phyloP scores from a whole-genome alignment of 169 alveolate genomes.

The Toxoplasma gondii region DNA sequence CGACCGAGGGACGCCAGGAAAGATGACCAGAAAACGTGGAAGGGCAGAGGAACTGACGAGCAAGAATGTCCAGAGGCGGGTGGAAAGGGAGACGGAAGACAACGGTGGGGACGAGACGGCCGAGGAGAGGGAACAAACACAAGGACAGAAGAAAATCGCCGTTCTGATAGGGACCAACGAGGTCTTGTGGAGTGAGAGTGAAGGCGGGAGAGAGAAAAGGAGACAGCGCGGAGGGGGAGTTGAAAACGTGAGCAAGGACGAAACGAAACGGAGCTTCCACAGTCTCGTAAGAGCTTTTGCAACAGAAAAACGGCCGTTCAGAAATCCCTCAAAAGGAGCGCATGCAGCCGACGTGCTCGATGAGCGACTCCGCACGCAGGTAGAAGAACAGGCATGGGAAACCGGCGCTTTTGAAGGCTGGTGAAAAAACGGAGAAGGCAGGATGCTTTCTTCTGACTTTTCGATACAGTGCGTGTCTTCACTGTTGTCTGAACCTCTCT shows the following conservation, averaged over 20 bases:
- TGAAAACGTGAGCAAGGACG: neutral
- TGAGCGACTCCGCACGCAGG: neutral
- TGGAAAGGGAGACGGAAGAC: too few relatives aligned
- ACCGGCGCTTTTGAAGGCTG: conserved; percentile 33
- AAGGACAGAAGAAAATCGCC: too few relatives aligned
- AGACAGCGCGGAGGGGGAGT: neutral
- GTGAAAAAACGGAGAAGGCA: neutral
- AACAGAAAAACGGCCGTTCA: neutral
- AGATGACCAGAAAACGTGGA: too few relatives aligned
- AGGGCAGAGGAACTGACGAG: too few relatives aligned
- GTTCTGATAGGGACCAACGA: too few relatives aligned
- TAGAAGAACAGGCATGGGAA: conserved; percentile 1
- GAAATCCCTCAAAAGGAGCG: neutral
- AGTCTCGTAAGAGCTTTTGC: neutral
- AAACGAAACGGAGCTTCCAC: neutral
- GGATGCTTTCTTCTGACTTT: neutral
- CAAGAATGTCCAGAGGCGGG: too few relatives aligned
- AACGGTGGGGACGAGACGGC: too few relatives aligned
- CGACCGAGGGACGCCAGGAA: too few relatives aligned
- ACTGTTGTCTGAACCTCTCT: too few relatives aligned
- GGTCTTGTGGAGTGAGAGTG: too few relatives aligned
- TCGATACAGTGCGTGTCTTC: too few relatives aligned
- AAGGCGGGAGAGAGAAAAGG: neutral
- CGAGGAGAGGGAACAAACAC: too few relatives aligned
- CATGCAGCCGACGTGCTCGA: neutral